These are phyloP conservation scores for Entophlyctis luteolus DNA, from an alignment of 192 early-diverging fungal species.

Conservation along the genomic window DNA sequence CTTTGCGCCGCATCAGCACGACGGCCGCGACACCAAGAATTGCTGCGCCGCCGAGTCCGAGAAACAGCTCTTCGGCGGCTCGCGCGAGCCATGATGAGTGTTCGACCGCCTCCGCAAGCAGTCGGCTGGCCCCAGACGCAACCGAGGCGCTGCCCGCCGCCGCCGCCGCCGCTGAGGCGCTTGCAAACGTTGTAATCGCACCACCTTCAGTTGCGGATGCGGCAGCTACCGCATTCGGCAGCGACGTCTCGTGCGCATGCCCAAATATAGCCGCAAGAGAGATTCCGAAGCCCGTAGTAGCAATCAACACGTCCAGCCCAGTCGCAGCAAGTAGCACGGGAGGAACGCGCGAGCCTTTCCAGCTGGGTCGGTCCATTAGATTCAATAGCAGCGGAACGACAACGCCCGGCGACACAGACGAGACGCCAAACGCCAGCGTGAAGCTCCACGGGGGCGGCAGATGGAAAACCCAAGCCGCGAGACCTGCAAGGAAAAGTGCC, in stretches of 20 bases:
- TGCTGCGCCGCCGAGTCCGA: conserved; percentile 28
- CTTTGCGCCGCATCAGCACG: background rate
- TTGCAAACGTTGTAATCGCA: no score
- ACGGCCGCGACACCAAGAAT: conserved; percentile 22
- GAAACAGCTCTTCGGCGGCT: conserved; percentile 29
- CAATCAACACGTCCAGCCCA: conserved; percentile 32
- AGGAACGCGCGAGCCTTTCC: conserved; percentile 33
- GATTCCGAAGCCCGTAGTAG: conserved; percentile 36
- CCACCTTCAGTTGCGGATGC: no score
- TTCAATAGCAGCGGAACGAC: conserved; percentile 39
- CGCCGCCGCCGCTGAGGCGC: no score
- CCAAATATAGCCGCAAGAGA: conserved; percentile 33
- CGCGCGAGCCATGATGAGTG: conserved; percentile 29
- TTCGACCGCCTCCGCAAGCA: background rate
- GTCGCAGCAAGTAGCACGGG: conserved; percentile 29
- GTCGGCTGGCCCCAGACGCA: background rate
- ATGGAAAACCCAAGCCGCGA: conserved; percentile 19
- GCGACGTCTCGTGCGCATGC: conserved; percentile 25
- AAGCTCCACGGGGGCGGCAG: conserved; percentile 29
- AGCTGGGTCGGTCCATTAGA: conserved; percentile 21
- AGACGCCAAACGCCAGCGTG: conserved; percentile 37
- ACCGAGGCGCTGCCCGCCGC: no score
- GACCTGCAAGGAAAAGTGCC: conserved; percentile 18
- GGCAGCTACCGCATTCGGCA: no score
- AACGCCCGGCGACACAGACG: conserved; percentile 35